Percentiles rank a stretch among this genome's conserved stretches.
These are phyloP conservation scores for Kitagawia praeruptora DNA, from an alignment of 129 eudicot genomes.

Conservation along the genomic window DNA sequence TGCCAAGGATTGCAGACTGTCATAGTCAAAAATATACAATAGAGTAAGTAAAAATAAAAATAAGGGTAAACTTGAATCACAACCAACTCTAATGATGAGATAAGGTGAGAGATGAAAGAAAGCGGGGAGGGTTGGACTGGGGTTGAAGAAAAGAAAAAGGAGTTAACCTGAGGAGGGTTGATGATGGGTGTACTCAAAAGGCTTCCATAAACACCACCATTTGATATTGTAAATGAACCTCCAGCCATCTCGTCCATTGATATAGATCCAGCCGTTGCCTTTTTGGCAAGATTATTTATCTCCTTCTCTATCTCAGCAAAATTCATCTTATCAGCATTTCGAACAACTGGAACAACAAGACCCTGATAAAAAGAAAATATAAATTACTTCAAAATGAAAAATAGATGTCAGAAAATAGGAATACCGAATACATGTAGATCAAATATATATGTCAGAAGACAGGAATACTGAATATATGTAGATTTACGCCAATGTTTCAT, in stretches of 20 bases:
- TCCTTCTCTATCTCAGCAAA: slow-evolving; percentile 78
- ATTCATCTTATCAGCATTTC: slow-evolving; percentile 67
- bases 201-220: slow-evolving; percentile 98
- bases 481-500: background rate
- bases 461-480: background rate
- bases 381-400: background rate
- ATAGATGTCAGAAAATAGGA: background rate
- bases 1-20: slow-evolving; percentile 88
- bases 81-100: background rate
- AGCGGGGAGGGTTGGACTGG: background rate
- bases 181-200: slow-evolving; percentile 97
- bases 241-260: slow-evolving; percentile 98
- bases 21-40: background rate
- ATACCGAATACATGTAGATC: background rate
- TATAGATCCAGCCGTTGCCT: slow-evolving; percentile 75
- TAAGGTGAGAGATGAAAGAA: background rate
- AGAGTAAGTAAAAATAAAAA: background rate
- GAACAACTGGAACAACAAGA: slow-evolving; percentile 78
- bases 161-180: slow-evolving; percentile 87
- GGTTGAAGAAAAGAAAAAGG: background rate
- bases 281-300: slow-evolving; percentile 77
- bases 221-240: slow-evolving; percentile 88
- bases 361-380: slow-evolving; percentile 31
- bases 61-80: background rate
- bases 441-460: background rate